Evolutionary conservation across 306 rosid species (phyloP).

Genomic region (Mimosa bimucronata): DNA sequence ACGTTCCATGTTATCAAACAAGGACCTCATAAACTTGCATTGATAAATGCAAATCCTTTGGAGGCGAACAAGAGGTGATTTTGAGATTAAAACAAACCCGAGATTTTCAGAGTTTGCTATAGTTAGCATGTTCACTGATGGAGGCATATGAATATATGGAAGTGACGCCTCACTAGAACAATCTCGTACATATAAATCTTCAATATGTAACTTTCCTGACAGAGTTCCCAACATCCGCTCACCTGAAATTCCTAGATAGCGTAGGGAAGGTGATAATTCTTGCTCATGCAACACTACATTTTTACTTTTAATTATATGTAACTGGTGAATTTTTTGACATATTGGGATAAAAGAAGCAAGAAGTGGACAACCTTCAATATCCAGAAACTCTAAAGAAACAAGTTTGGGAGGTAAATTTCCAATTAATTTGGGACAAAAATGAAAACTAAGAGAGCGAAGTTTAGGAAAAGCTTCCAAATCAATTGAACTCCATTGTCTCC

Average conservation of each 20-base stretch:
- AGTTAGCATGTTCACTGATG: neutral
- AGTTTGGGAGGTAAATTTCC: neutral
- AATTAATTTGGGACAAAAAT: neutral
- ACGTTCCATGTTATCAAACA: neutral
- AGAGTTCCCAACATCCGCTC: neutral
- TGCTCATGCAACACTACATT: conserved; percentile 2
- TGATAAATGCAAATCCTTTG: neutral
- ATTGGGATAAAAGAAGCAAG: neutral
- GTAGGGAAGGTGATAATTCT: neutral
- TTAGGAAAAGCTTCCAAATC: conserved; percentile 16
- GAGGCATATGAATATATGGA: neutral
- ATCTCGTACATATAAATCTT: neutral
- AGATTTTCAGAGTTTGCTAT: neutral
- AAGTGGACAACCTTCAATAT: neutral
- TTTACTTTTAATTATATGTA: neutral
- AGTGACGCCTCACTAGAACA: neutral
- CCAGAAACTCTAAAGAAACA: neutral
- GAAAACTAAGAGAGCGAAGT: neutral
- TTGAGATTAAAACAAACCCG: neutral
- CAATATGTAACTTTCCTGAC: neutral
- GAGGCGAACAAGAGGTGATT: neutral
- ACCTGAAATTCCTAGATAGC: neutral
- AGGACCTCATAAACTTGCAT: neutral
- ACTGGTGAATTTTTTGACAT: neutral
- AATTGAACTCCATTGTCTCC: conserved; percentile 19